Percentiles rank a stretch among this genome's conserved stretches.
Conservation (phyloP, 2,329 filamentous ascomycete species). For the Fusarium sp. region DNA sequence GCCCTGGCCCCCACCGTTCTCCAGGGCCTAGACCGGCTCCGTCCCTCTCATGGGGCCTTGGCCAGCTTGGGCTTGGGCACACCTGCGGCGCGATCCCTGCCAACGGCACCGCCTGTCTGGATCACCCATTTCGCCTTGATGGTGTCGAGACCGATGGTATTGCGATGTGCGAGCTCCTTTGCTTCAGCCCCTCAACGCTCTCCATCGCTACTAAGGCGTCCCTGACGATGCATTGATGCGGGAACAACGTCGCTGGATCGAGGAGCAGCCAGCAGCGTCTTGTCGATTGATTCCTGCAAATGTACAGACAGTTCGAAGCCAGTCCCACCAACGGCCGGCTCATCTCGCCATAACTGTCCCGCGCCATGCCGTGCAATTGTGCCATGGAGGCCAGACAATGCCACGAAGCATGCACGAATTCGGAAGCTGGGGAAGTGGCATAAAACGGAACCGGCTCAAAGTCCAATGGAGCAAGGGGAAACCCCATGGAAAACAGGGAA, state of each 20-base stretch:
- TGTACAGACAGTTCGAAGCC: neutral
- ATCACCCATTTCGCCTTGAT: slow-evolving; percentile 35
- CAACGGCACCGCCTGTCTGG: slow-evolving; percentile 31
- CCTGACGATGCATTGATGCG: slow-evolving; percentile 23
- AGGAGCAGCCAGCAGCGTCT: neutral
- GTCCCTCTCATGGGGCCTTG: slow-evolving; percentile 10
- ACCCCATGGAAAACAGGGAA: slow-evolving; percentile 36
- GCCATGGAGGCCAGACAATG: slow-evolving; percentile 3
- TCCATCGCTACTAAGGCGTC: slow-evolving; percentile 25
- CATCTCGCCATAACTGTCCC: slow-evolving; percentile 2
- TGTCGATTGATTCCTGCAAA: neutral
- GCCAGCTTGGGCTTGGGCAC: neutral
- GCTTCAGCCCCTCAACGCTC: slow-evolving; percentile 22
- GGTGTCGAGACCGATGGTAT: slow-evolving; percentile 23
- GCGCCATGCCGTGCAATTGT: slow-evolving; percentile 24
- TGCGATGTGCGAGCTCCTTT: slow-evolving; percentile 24
- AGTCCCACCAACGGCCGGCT: slow-evolving; percentile 29
- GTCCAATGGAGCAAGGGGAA: slow-evolving; percentile 4
- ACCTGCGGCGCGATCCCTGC: slow-evolving; percentile 35
- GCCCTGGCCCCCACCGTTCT: slow-evolving; percentile 11
- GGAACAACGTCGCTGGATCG: slow-evolving; percentile 16
- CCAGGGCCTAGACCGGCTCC: slow-evolving; percentile 20
- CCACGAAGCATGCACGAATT: slow-evolving; percentile 27
- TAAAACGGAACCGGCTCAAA: slow-evolving; percentile 5
- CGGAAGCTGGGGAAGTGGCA: slow-evolving; percentile 12